Evolutionary conservation across 768 basidiomycete species (phyloP).

Genomic region (Lyophyllum atratum): DNA sequence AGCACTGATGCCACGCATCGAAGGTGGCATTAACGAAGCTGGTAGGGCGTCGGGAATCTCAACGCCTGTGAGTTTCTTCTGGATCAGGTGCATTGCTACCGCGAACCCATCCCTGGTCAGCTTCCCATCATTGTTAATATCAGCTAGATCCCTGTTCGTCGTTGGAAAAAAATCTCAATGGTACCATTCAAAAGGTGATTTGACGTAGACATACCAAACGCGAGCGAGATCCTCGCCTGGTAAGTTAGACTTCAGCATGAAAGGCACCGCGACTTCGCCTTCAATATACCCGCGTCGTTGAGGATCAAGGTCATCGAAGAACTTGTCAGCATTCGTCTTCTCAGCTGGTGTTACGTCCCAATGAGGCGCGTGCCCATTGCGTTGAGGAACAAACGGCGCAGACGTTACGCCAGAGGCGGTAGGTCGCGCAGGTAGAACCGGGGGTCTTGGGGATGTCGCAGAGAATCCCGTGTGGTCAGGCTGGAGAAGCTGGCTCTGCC

Average conservation of each 20-base stretch:
- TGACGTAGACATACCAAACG: conserved; percentile 70
- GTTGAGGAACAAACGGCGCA: conserved; percentile 27
- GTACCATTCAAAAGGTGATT: not conserved
- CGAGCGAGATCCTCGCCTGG: conserved; percentile 83
- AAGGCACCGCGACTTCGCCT: conserved; percentile 93
- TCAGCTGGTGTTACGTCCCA: conserved; percentile 89
- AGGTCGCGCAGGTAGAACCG: conserved; percentile 43
- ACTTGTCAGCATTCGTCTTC: conserved; percentile 74
- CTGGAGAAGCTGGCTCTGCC: conserved; percentile 51
- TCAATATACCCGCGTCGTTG: conserved; percentile 80
- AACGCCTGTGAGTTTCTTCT: conserved; percentile 77
- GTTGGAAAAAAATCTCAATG: conserved; percentile 4
- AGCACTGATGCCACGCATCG: conserved; percentile 53
- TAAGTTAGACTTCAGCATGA: conserved; percentile 90
- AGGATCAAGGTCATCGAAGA: conserved; percentile 82
- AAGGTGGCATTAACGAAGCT: conserved; percentile 76
- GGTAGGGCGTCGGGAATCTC: conserved; percentile 77
- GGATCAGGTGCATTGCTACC: conserved; percentile 92
- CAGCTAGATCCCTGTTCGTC: conserved; percentile 82
- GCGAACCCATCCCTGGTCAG: conserved; percentile 93
- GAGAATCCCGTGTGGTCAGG: conserved; percentile 49
- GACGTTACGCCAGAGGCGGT: conserved; percentile 18
- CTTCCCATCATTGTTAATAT: conserved; percentile 84
- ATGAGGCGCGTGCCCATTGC: conserved; percentile 30
- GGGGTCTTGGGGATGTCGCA: conserved; percentile 28